Evolutionary conservation across 2,329 filamentous ascomycete genomes (phyloP).

Genomic region (Ophiostoma triangulosporum): DNA sequence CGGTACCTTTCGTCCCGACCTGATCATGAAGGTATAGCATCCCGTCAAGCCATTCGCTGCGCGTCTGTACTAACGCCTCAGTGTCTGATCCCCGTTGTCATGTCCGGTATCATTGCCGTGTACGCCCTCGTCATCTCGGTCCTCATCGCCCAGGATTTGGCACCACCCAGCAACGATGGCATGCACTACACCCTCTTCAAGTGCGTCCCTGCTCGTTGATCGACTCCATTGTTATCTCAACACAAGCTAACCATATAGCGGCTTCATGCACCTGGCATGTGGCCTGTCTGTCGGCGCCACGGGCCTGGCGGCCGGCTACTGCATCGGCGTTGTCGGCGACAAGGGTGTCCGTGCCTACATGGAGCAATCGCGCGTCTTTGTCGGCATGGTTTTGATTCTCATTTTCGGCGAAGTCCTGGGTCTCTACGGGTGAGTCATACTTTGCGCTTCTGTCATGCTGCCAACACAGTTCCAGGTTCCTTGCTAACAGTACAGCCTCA

Average conservation of each 20-base stretch:
- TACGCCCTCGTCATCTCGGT: conserved; percentile 96
- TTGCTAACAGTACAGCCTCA: conserved; percentile 45
- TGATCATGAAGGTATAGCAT: conserved; percentile 74
- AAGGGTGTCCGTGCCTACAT: conserved; percentile 89
- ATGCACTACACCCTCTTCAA: conserved; percentile 68
- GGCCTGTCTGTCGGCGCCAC: conserved; percentile 86
- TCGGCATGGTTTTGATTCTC: conserved; percentile 95
- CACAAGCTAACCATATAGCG: conserved; percentile 34
- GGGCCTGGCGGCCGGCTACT: conserved; percentile 87
- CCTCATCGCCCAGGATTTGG: conserved; percentile 82
- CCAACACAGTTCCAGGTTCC: neutral
- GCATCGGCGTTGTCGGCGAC: conserved; percentile 92
- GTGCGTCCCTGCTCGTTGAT: conserved; percentile 32
- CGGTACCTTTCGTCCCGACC: conserved; percentile 69
- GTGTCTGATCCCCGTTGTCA: conserved; percentile 82
- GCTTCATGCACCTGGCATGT: conserved; percentile 86
- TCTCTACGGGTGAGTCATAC: conserved; percentile 62
- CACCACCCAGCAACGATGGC: conserved; percentile 47
- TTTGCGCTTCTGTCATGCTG: neutral
- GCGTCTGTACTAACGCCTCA: conserved; percentile 20
- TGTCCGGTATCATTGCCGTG: conserved; percentile 98
- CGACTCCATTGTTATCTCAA: neutral
- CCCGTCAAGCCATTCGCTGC: neutral
- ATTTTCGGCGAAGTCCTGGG: conserved; percentile 98
- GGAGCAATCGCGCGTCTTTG: conserved; percentile 89